Base-by-base conservation (phyloP, 768 basidiomycete genomes). In the Trametes cingulata region DNA sequence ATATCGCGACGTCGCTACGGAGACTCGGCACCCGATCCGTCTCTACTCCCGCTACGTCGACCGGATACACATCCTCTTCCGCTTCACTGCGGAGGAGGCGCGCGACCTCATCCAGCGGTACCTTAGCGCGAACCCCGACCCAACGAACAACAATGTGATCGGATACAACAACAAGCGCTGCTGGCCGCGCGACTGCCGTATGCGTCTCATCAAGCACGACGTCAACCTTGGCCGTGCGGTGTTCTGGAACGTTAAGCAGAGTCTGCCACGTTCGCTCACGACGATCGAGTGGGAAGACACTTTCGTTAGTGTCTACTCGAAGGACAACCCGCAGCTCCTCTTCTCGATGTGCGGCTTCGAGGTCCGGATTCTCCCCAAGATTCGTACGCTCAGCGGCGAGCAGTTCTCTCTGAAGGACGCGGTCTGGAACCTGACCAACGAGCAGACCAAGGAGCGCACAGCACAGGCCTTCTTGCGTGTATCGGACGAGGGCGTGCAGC, bases 331-430 rank as follows among this genome's bases (percentile, higher is more conserved):
- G 24, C 97, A 99, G 67, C 77, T 99, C 25, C 79, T 99, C 41
- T 99, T 98, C 81, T 95, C 95, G 4, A 98, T 98, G 96, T 93
- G 87, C 69, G 94, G 95, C n/a, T 99, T 99, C 69, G 97, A 99
- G 76, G 82, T 99, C 59, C 94, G 97, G 55, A 98, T 99, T 69
- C 77, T 99, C 42, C 97, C 97, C 36, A 96, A 98, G 81, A 91
- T 94, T 56, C 82, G 97, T 68, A 96, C 94, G 3, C 90, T 93
- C 82, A 88, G 93, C 56, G 95, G 95, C 65, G 95, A 98, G 72
- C 93, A 96, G 71, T 99, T 95, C 80, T 98, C 96, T 52, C 75
- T 98, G 69, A 95, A 93, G 75, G 94, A 96, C 69, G 89, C 93
- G 0, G 93, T 95, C 15, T 95, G 95, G 95, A 98, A 96, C 72